These are phyloP conservation scores for Pythium utonaiense DNA, from an alignment of 352 stramenopile species.

Conservation along the genomic window DNA sequence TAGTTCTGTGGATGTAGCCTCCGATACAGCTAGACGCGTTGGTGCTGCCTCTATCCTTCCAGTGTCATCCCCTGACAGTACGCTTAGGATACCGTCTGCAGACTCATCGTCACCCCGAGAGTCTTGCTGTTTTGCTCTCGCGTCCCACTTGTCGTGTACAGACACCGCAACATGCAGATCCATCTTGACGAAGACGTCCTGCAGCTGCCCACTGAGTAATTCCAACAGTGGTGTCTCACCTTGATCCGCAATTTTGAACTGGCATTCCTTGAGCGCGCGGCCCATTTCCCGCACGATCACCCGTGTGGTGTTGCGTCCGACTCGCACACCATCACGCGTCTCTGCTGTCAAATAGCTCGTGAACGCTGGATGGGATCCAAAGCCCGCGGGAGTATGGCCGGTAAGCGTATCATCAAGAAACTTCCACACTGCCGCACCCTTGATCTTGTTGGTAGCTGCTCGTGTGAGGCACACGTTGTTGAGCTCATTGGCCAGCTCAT, in stretches of 20 bases:
- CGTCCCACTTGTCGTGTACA: neutral
- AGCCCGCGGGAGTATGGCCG: slow-evolving; percentile 18
- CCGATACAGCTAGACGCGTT: too few relatives aligned
- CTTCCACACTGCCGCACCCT: slow-evolving; percentile 33
- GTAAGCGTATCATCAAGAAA: slow-evolving; percentile 42
- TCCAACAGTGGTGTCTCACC: slow-evolving; percentile 27
- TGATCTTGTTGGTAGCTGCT: slow-evolving; percentile 40
- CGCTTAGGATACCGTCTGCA: neutral
- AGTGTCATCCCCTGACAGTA: too few relatives aligned
- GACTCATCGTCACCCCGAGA: neutral
- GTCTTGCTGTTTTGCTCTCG: neutral
- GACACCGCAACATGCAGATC: slow-evolving; percentile 18
- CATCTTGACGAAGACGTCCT: slow-evolving; percentile 35
- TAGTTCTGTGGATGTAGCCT: too few relatives aligned
- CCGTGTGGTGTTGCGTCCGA: slow-evolving; percentile 26
- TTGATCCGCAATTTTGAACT: slow-evolving; percentile 22
- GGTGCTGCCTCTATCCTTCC: too few relatives aligned
- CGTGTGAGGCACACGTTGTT: slow-evolving; percentile 43
- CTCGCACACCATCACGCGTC: slow-evolving; percentile 24
- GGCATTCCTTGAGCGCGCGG: slow-evolving; percentile 25
- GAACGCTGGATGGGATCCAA: slow-evolving; percentile 15
- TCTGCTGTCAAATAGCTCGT: slow-evolving; percentile 30
- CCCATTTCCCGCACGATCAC: slow-evolving; percentile 35
- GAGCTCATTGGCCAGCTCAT: slow-evolving; percentile 30
- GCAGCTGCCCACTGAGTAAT: slow-evolving; percentile 28